Conservation (phyloP, 192 early-diverging fungal species). For the Backusella morwellensis region DNA sequence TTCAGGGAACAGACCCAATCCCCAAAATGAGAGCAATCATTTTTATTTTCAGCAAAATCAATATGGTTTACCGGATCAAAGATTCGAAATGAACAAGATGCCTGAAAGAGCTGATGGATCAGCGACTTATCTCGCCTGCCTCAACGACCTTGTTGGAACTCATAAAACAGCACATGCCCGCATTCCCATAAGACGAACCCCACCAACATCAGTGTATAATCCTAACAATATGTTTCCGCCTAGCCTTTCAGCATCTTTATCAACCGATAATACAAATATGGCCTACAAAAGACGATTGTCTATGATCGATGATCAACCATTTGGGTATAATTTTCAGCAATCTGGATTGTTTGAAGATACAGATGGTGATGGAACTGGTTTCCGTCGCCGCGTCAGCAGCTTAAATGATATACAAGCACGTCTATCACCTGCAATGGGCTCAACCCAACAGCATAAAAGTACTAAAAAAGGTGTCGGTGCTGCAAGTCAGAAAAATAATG, state of each 20-base stretch:
- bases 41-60: constrained; percentile 28
- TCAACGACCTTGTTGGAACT: constrained; percentile 71
- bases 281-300: background rate
- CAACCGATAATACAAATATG: background rate
- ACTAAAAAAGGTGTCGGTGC: background rate
- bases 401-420: constrained; percentile 30
- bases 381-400: constrained; percentile 48
- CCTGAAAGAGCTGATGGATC: constrained; percentile 29
- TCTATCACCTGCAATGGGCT: background rate
- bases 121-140: constrained; percentile 62
- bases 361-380: constrained; percentile 14
- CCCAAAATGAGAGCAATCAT: background rate
- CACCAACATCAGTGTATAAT: background rate
- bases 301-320: constrained; percentile 3
- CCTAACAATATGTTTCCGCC: background rate
- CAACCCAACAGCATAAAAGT: background rate
- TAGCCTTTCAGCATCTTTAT: background rate
- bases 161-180: constrained; percentile 50
- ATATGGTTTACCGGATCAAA: constrained; percentile 3
- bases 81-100: constrained; percentile 18
- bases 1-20: background rate
- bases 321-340: background rate
- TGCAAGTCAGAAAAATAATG: background rate
- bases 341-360: background rate
- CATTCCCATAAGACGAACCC: constrained; percentile 34